A percentile compares a stretch with the other conserved stretches of the same genome.
phyloP scores from a whole-genome alignment of 2,329 filamentous ascomycete species.

The Alternaria ethzedia region DNA sequence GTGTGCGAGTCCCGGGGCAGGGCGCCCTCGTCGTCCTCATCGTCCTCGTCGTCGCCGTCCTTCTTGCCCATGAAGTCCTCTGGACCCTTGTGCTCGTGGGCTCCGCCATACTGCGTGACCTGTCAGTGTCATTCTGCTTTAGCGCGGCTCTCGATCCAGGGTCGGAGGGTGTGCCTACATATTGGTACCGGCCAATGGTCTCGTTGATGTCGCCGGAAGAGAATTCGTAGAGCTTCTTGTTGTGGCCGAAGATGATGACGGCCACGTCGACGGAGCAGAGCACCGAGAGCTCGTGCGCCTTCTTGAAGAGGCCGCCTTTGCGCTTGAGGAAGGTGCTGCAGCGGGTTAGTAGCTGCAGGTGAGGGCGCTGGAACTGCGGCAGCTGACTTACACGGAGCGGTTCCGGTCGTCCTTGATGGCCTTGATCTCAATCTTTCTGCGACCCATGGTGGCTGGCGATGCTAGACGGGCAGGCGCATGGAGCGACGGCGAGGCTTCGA shows the following conservation, averaged over 20 bases:
- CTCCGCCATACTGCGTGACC: slow-evolving; percentile 75
- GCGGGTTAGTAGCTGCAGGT: slow-evolving; percentile 29
- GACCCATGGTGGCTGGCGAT: slow-evolving; percentile 70
- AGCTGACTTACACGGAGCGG: slow-evolving; percentile 82
- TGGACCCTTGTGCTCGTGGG: slow-evolving; percentile 96
- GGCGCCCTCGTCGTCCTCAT: slow-evolving; percentile 75
- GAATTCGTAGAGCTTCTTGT: slow-evolving; percentile 99
- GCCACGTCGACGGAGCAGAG: slow-evolving; percentile 98
- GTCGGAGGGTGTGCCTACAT: slow-evolving; percentile 65
- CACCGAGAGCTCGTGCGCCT: slow-evolving; percentile 97
- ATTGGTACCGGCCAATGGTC: slow-evolving; percentile 86
- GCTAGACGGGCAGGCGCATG: slow-evolving; percentile 40
- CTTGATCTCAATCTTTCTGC: slow-evolving; percentile 99
- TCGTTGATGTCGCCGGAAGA: slow-evolving; percentile 94
- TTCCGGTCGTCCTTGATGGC: slow-evolving; percentile 99
- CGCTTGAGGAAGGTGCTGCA: slow-evolving; percentile 95
- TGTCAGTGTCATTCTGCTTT: slow-evolving; percentile 32
- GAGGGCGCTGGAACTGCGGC: slow-evolving; percentile 15
- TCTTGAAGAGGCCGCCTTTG: slow-evolving; percentile 98
- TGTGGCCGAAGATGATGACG: slow-evolving; percentile 97
- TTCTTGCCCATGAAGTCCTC: slow-evolving; percentile 84
- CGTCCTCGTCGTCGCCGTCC: slow-evolving; percentile 71
- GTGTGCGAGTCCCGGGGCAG: slow-evolving; percentile 72
- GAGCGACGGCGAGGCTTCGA: slow-evolving; percentile 24
- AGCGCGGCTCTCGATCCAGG: slow-evolving; percentile 20